Evolutionary conservation across 352 stramenopile species (phyloP), one percentile per base, ranked within the genome.

Genomic region (Globisporangium ultimum): DNA sequence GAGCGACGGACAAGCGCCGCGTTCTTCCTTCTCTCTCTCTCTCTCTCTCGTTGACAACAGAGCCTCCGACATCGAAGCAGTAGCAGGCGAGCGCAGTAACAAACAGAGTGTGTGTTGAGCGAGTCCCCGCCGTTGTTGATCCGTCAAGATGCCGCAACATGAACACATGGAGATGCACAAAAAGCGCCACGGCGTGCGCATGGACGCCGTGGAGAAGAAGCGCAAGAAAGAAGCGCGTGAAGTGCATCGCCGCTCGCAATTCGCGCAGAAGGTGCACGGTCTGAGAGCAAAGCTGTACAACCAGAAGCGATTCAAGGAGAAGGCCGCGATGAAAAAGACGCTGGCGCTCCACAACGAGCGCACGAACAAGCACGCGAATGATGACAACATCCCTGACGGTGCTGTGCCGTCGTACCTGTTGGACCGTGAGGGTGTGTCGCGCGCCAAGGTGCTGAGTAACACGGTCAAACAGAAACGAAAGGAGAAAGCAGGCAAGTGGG

Each of bases 381-480:
- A 99, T 70, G 97, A 99, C 64, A 84, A 92, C 58, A 92, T 97
- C 49, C 91, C 96, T 3, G 96, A 99, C 63, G 97, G 96, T 47
- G 97, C 97, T 21, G 92, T 99, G 48, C 97, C 97, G 13, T 97
- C 97, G n/a, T 99, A 99, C 75, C 76, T 99, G 73, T 78, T 99
- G 17, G 98, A 99, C 83, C 90, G 98, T 63, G 97, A 99, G 71
- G 97, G 96, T 42, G 97, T 99, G 13, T 98, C 89, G 54, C 89
- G 97, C 40, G 97, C 98, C 63, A 99, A 99, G 76, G 97, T 99
- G 55, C 80, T 99, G 60, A 98, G 87, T 77, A 99, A 99, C 83
- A 99, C 97, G 32, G 96, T 99, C 21, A 99, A 99, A 78, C 98
- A 99, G 87, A 99, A 99, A 79, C 86, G 98, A 62, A 99, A 99